Percentiles rank a stretch among this genome's conserved stretches.
Conservation (phyloP, 257 asterid genomes). For the Solanum lycopersicoides region DNA sequence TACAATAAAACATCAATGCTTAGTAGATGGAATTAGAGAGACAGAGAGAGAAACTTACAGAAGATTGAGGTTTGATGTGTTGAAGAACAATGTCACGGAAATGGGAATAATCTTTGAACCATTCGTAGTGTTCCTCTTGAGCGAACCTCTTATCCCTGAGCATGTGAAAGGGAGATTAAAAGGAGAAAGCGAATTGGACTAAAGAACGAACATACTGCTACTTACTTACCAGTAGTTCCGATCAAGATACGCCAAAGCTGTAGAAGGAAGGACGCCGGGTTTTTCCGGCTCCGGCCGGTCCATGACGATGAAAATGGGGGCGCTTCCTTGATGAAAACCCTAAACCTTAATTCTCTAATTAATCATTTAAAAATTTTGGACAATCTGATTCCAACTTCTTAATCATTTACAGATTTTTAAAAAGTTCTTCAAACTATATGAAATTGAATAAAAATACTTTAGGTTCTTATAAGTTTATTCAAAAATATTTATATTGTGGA, state of each 20-base stretch:
- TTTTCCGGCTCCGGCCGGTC: conserved; percentile 7
- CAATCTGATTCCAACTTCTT: no score
- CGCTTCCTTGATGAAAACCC: background rate
- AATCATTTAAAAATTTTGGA: background rate
- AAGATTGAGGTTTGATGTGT: conserved; percentile 39
- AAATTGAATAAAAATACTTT: background rate
- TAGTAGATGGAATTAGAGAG: background rate
- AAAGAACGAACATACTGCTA: background rate
- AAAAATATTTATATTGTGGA: no score
- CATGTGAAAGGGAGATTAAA: background rate
- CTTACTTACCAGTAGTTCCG: conserved; percentile 55
- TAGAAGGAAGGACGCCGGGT: conserved; percentile 45
- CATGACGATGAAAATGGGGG: conserved; percentile 1
- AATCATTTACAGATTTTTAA: background rate
- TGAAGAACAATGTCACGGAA: conserved; percentile 72
- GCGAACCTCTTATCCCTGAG: conserved; percentile 79
- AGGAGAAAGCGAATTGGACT: background rate
- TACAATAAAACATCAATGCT: background rate
- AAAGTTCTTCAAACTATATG: background rate
- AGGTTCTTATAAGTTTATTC: no score
- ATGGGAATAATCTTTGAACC: conserved; percentile 85
- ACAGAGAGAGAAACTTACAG: conserved; percentile 33
- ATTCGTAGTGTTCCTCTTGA: conserved; percentile 92
- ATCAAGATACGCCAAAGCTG: conserved; percentile 69
- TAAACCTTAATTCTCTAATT: background rate